phyloP scores from a whole-genome alignment of 495 filamentous ascomycete species.

The Daldinia caldariorum region DNA sequence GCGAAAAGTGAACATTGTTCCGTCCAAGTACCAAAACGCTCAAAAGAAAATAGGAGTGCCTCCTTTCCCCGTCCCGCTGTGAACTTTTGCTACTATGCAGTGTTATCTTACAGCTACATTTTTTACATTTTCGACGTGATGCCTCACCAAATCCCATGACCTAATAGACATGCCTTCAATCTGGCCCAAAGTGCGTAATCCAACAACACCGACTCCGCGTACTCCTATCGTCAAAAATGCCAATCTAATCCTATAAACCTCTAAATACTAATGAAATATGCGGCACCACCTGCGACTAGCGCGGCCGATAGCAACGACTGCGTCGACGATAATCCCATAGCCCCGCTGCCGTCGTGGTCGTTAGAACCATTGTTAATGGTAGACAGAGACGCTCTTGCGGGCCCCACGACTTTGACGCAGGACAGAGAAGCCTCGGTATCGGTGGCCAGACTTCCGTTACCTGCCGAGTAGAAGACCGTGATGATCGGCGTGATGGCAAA shows the following conservation, averaged over 20 bases:
- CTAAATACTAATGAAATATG: slow-evolving; percentile 10
- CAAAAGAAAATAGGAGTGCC: background rate
- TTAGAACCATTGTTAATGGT: slow-evolving; percentile 19
- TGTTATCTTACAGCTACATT: background rate
- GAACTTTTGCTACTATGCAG: background rate
- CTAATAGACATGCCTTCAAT: background rate
- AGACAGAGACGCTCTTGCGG: slow-evolving; percentile 33
- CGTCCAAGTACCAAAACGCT: background rate
- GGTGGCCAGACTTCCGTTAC: slow-evolving; percentile 17
- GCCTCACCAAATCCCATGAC: background rate
- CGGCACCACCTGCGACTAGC: background rate
- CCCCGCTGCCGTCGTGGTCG: slow-evolving; percentile 23
- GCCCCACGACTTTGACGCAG: slow-evolving; percentile 39
- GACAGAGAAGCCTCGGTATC: slow-evolving; percentile 34
- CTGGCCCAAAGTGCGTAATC: background rate
- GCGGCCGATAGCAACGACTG: slow-evolving; percentile 1
- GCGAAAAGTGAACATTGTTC: background rate
- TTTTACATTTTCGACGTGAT: background rate
- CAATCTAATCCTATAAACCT: no score
- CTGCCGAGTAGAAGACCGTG: slow-evolving; percentile 37
- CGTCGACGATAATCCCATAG: slow-evolving; percentile 8
- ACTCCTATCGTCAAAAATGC: background rate
- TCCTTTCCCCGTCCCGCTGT: background rate
- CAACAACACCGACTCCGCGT: slow-evolving; percentile 13
- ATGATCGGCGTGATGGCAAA: slow-evolving; percentile 40